phyloP scores from a whole-genome alignment of 2,329 filamentous ascomycete genomes.

The Colletotrichum destructivum region DNA sequence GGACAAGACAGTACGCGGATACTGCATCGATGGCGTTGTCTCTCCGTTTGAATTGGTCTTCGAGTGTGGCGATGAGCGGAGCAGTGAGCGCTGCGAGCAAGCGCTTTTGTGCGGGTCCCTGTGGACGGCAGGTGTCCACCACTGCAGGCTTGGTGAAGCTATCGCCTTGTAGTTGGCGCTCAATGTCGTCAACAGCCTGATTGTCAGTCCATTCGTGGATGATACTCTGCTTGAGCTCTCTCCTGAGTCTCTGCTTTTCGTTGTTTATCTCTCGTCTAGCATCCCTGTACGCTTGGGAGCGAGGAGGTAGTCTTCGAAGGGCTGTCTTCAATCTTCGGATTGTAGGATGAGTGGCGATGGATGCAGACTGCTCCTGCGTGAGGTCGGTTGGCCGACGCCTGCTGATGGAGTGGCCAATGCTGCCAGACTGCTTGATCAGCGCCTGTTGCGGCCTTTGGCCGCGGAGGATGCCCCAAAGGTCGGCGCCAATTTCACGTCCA shows the following conservation, averaged over 20 bases:
- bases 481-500: background rate
- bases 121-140: no score
- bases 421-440: slow-evolving; percentile 2
- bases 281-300: slow-evolving; percentile 28
- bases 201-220: slow-evolving; percentile 42
- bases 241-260: slow-evolving; percentile 42
- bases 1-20: slow-evolving; percentile 32
- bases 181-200: slow-evolving; percentile 44
- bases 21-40: slow-evolving; percentile 39
- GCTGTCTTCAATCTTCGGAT: background rate
- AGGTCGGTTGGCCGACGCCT: background rate
- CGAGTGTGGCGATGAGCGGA: slow-evolving; percentile 24
- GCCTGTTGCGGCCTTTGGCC: background rate
- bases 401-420: background rate
- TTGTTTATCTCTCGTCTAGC: slow-evolving; percentile 25
- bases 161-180: slow-evolving; percentile 39
- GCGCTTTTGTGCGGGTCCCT: slow-evolving; percentile 41
- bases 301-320: background rate
- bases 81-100: slow-evolving; percentile 40
- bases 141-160: no score
- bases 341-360: background rate
- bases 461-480: background rate
- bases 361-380: background rate
- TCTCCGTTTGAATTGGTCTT: slow-evolving; percentile 38
- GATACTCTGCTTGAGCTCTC: slow-evolving; percentile 39